Evolutionary conservation across 768 basidiomycete species (phyloP).

Genomic region (Aureoboletus auriporus): DNA sequence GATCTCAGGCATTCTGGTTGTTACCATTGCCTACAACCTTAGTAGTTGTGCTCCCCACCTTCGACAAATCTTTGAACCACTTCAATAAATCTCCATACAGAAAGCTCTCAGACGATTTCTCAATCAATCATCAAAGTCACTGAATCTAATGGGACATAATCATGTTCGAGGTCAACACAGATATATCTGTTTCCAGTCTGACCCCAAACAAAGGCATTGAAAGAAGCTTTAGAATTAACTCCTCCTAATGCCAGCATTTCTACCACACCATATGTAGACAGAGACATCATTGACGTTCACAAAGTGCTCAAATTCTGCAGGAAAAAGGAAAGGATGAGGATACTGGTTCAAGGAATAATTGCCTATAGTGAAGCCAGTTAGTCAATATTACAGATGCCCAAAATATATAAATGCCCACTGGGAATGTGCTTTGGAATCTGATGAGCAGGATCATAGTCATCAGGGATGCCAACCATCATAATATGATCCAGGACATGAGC

Average conservation of each 20-base stretch:
- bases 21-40: too few species aligned
- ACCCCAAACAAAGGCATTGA: slow-evolving; percentile 6
- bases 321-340: not conserved
- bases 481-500: too few species aligned
- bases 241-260: not conserved
- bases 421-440: not conserved
- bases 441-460: not conserved
- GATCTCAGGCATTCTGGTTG: too few species aligned
- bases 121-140: too few species aligned
- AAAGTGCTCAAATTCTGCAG: too few species aligned
- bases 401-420: too few species aligned
- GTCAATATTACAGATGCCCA: too few species aligned
- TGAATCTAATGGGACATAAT: not conserved
- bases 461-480: not conserved
- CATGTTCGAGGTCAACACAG: slow-evolving; percentile 1
- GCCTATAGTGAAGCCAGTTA: too few species aligned
- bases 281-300: not conserved
- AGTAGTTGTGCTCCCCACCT: too few species aligned
- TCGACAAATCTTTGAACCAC: too few species aligned
- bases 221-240: not conserved
- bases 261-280: not conserved
- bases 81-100: too few species aligned
- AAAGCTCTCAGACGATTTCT: too few species aligned
- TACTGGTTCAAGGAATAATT: not conserved
- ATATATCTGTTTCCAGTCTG: not conserved